These are phyloP conservation scores for Chytriomyces sp. DNA, from an alignment of 192 early-diverging fungal genomes.

Conservation along the genomic window DNA sequence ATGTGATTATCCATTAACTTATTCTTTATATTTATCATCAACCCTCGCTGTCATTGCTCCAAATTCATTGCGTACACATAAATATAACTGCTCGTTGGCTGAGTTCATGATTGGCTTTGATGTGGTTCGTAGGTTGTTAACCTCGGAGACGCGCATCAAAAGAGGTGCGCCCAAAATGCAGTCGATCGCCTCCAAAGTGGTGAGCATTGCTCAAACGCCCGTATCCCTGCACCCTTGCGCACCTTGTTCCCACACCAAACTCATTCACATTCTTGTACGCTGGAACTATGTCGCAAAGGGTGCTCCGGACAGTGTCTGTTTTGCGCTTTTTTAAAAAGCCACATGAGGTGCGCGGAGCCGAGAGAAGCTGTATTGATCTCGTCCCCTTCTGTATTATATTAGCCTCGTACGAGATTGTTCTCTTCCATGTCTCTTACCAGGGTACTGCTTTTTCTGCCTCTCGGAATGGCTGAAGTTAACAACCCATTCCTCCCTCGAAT, in stretches of 20 bases:
- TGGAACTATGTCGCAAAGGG: background rate
- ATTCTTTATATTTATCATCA: background rate
- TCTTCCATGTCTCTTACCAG: constrained; percentile 22
- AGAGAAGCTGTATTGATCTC: background rate
- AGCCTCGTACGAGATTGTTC: constrained; percentile 26
- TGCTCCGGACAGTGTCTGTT: background rate
- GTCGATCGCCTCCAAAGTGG: constrained; percentile 13
- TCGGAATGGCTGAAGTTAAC: background rate
- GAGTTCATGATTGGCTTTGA: background rate
- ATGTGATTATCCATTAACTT: background rate
- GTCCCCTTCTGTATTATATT: too few species aligned
- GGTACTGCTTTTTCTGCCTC: background rate
- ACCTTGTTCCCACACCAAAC: background rate
- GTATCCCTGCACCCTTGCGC: background rate
- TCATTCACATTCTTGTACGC: background rate
- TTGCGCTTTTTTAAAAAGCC: background rate
- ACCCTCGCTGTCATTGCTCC: too few species aligned
- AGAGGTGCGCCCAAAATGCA: constrained; percentile 1
- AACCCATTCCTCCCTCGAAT: background rate
- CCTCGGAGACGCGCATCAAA: background rate
- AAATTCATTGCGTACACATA: background rate
- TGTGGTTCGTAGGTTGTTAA: background rate
- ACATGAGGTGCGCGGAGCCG: background rate
- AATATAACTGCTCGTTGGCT: background rate
- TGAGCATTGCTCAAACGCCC: background rate